A percentile compares a stretch with the other conserved stretches of the same genome.
Evolutionary conservation across 129 eudicot species (phyloP).

Genomic region (Deinandra increscens): DNA sequence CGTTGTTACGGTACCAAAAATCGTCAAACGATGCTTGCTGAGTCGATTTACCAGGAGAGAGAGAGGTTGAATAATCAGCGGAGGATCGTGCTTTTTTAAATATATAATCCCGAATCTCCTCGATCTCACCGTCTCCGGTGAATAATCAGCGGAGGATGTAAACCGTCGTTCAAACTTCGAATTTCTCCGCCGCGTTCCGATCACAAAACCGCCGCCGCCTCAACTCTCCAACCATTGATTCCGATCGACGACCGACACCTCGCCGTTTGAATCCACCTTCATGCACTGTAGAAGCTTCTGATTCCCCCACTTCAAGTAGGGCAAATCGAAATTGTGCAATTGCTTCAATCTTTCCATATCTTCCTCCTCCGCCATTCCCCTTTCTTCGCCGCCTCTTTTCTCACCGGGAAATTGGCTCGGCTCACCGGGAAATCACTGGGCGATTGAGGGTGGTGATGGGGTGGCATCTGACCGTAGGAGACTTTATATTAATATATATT

Average conservation of each 20-base stretch:
- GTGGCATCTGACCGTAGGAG: too few species aligned
- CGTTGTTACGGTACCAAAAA: too few species aligned
- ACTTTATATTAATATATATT: too few species aligned
- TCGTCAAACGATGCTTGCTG: too few species aligned
- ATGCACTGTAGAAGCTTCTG: constrained; percentile 62
- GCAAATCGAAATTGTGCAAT: constrained; percentile 65
- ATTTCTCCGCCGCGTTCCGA: constrained; percentile 26
- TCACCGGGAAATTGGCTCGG: constrained; percentile 22
- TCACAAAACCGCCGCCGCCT: constrained; percentile 13
- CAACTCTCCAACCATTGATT: constrained; percentile 21
- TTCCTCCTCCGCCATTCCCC: constrained; percentile 20
- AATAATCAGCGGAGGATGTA: constrained; percentile 16
- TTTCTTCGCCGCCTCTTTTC: constrained; percentile 13
- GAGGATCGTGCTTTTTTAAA: too few species aligned
- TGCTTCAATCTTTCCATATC: constrained; percentile 51
- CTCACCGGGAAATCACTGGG: too few species aligned
- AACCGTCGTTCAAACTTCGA: constrained; percentile 15
- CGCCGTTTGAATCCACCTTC: constrained; percentile 45
- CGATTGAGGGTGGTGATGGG: too few species aligned
- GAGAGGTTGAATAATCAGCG: too few species aligned
- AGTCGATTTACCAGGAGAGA: too few species aligned
- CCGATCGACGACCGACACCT: constrained; percentile 28
- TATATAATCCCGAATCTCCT: constrained; percentile 60
- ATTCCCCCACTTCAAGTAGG: constrained; percentile 66
- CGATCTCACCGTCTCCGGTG: constrained; percentile 40